Percentiles rank a stretch among this genome's conserved stretches.
Evolutionary conservation across 2,329 filamentous ascomycete genomes (phyloP).

Genomic region (Onygenales sp.): DNA sequence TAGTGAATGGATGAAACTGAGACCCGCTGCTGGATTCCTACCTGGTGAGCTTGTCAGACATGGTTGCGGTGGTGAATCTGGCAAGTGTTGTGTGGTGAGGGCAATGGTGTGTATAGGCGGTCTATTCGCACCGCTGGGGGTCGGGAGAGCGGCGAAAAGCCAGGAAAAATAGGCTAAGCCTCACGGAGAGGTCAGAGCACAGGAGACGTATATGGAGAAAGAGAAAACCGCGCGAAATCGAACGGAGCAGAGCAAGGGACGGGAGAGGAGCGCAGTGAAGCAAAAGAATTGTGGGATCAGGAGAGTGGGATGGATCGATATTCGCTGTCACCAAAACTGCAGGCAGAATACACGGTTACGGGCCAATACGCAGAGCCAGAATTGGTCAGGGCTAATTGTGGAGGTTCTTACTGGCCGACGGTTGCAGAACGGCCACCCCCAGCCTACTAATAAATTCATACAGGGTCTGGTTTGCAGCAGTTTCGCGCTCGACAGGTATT

Average conservation of each 20-base stretch:
- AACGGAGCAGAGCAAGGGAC: background rate
- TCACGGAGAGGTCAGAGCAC: constrained; percentile 1
- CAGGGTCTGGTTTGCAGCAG: background rate
- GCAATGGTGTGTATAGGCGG: background rate
- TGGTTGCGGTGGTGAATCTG: constrained; percentile 36
- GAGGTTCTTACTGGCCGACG: background rate
- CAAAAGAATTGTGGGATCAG: background rate
- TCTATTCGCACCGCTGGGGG: background rate
- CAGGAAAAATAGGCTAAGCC: background rate
- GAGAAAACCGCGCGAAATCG: constrained; percentile 7
- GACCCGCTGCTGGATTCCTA: constrained; percentile 40
- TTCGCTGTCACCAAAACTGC: background rate
- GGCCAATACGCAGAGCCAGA: background rate
- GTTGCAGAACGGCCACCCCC: no score
- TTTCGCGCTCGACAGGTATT: no score
- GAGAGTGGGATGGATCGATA: background rate
- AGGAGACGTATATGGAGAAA: background rate
- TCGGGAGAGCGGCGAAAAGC: background rate
- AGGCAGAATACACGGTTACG: background rate
- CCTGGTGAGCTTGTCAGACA: constrained; percentile 94
- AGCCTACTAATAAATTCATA: no score
- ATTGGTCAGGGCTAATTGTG: background rate
- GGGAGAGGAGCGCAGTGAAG: background rate
- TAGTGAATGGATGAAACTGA: constrained; percentile 10
- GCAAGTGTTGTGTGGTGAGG: background rate